Percentiles rank a stretch among this genome's conserved stretches.
Conservation (phyloP, 495 filamentous ascomycete species). For the Podospora tetraspora region DNA sequence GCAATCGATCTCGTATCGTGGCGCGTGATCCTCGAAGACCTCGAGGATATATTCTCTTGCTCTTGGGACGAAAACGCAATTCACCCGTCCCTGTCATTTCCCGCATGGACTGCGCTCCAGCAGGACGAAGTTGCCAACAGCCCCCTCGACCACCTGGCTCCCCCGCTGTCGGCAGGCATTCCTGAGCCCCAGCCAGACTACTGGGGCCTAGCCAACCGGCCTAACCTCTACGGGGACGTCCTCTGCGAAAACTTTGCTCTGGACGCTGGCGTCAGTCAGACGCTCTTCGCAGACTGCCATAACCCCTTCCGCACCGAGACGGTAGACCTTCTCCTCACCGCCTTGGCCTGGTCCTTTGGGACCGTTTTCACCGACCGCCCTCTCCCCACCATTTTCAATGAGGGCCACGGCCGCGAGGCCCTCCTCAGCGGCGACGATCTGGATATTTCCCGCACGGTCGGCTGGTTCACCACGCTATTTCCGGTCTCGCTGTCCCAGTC, state of each 20-base stretch:
- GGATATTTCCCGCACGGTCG: slow-evolving; percentile 26
- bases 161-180: not conserved
- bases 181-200: slow-evolving; percentile 20
- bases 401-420: slow-evolving; percentile 32
- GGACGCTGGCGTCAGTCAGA: slow-evolving; percentile 12
- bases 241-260: slow-evolving; percentile 20
- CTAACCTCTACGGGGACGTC: slow-evolving; percentile 28
- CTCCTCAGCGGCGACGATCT: slow-evolving; percentile 5
- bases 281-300: slow-evolving; percentile 24
- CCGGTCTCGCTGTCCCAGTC: slow-evolving; percentile 14
- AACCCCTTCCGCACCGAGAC: slow-evolving; percentile 28
- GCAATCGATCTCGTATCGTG: slow-evolving; percentile 61
- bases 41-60: slow-evolving; percentile 46
- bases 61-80: slow-evolving; percentile 18
- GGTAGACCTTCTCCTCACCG: slow-evolving; percentile 32
- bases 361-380: slow-evolving; percentile 38
- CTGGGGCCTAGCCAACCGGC: slow-evolving; percentile 26
- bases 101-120: slow-evolving; percentile 44
- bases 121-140: slow-evolving; percentile 1
- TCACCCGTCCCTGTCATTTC: slow-evolving; percentile 42
- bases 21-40: slow-evolving; percentile 54
- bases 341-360: slow-evolving; percentile 30
- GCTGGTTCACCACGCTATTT: slow-evolving; percentile 30
- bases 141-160: slow-evolving; percentile 2
- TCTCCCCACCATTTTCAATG: slow-evolving; percentile 42